Percentiles rank a stretch among this genome's conserved stretches.
Evolutionary conservation across 78 protist genomes (phyloP).

Genomic region (Planoprotostelium fungivorum): DNA sequence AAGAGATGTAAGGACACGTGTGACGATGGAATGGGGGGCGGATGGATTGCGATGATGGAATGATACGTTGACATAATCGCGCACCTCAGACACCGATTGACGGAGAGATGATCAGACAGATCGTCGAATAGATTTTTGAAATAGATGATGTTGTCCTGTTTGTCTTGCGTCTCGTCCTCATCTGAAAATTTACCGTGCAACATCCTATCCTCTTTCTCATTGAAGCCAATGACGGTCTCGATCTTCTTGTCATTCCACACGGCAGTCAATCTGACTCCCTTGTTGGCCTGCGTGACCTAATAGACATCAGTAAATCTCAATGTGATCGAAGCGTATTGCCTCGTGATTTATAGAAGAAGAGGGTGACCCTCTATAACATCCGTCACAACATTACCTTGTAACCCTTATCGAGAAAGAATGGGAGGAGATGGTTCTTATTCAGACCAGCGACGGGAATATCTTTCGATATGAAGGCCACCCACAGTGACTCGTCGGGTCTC

Average conservation of each 20-base stretch:
- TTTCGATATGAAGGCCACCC: not conserved
- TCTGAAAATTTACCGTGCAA: not conserved
- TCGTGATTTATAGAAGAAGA: no score
- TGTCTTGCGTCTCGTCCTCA: not conserved
- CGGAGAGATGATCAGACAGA: not conserved
- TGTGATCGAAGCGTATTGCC: no score
- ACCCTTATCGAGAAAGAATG: not conserved
- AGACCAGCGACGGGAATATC: not conserved
- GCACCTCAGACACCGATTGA: not conserved
- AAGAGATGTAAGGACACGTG: no score
- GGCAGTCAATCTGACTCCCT: not conserved
- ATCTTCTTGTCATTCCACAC: not conserved
- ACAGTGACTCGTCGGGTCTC: not conserved
- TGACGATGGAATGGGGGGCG: no score
- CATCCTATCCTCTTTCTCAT: not conserved
- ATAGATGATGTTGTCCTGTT: not conserved
- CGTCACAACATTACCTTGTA: no score
- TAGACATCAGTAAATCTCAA: no score
- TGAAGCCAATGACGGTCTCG: not conserved
- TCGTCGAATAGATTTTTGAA: not conserved
- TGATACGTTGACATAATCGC: not conserved
- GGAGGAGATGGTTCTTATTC: not conserved
- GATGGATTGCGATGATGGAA: no score
- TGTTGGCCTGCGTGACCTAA: not conserved
- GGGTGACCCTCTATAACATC: no score